Percentiles rank a stretch among this genome's conserved stretches.
Evolutionary conservation across 805 yeast species (phyloP).

Genomic region (Starmerella tilneyi): DNA sequence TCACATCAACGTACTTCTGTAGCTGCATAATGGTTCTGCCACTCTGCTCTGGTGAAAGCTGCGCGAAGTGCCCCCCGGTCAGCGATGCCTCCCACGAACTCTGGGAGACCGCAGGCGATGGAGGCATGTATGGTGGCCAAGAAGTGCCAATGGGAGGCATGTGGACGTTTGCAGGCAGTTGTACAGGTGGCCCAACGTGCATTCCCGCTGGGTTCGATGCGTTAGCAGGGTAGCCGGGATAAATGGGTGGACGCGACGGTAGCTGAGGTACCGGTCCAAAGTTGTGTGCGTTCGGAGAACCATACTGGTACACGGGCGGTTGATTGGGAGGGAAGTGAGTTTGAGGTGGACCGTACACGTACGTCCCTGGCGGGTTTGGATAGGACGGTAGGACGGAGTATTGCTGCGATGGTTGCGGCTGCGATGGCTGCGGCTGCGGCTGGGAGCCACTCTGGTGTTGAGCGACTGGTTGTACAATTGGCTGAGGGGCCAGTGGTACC

Average conservation of each 20-base stretch:
- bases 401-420: neutral
- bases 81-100: neutral
- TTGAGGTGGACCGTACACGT: neutral
- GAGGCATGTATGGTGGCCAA: constrained; percentile 1
- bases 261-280: neutral
- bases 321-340: neutral
- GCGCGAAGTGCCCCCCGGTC: neutral
- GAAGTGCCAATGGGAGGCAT: neutral
- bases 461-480: neutral
- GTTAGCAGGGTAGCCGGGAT: neutral
- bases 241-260: neutral
- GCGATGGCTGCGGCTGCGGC: neutral
- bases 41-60: constrained; percentile 1
- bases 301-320: neutral
- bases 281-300: neutral
- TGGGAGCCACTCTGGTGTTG: neutral
- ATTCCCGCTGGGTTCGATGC: neutral
- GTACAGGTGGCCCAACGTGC: neutral
- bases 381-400: neutral
- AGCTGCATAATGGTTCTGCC: constrained; percentile 4
- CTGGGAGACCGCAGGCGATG: neutral
- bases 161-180: neutral
- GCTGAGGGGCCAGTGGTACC: no score
- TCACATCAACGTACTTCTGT: constrained; percentile 3
- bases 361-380: neutral